Conservation (phyloP, 2,329 filamentous ascomycete genomes). For the Simplicillium aogashimaense region DNA sequence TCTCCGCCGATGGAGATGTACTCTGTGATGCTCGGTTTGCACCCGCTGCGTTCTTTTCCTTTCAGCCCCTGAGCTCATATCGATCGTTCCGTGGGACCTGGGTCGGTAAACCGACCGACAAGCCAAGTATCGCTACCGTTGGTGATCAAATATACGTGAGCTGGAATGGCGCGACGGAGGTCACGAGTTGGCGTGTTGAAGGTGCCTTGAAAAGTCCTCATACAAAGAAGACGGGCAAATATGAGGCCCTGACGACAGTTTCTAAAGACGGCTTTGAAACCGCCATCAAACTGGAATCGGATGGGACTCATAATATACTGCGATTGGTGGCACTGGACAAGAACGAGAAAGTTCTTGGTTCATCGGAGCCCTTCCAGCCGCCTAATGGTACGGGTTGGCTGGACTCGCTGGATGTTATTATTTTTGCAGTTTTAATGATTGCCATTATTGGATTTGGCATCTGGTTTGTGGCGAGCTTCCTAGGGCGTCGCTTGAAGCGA, state of each 20-base stretch:
- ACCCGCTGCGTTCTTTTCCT: slow-evolving; percentile 5
- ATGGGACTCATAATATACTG: background rate
- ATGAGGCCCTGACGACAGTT: background rate
- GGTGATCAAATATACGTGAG: slow-evolving; percentile 4
- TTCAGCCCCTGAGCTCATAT: slow-evolving; percentile 7
- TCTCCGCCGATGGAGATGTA: slow-evolving; percentile 30
- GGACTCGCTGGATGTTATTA: background rate
- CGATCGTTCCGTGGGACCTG: slow-evolving; percentile 4
- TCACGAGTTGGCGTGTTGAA: slow-evolving; percentile 6
- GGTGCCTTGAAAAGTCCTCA: background rate
- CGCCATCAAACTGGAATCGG: background rate
- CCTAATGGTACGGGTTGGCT: background rate
- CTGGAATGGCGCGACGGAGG: slow-evolving; percentile 9
- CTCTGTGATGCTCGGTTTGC: slow-evolving; percentile 32
- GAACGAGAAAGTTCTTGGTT: slow-evolving; percentile 2
- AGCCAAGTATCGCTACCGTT: slow-evolving; percentile 4
- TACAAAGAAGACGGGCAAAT: background rate
- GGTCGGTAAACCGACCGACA: slow-evolving; percentile 3
- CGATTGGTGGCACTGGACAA: slow-evolving; percentile 2
- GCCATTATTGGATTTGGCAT: too few species aligned
- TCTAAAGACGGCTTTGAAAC: slow-evolving; percentile 3
- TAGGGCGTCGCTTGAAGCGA: too few species aligned
- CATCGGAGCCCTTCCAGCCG: slow-evolving; percentile 1
- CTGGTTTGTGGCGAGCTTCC: too few species aligned
- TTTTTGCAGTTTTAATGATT: background rate